These are phyloP conservation scores for Beta vulgaris DNA, from an alignment of 148 eudicot species.

Conservation along the genomic window DNA sequence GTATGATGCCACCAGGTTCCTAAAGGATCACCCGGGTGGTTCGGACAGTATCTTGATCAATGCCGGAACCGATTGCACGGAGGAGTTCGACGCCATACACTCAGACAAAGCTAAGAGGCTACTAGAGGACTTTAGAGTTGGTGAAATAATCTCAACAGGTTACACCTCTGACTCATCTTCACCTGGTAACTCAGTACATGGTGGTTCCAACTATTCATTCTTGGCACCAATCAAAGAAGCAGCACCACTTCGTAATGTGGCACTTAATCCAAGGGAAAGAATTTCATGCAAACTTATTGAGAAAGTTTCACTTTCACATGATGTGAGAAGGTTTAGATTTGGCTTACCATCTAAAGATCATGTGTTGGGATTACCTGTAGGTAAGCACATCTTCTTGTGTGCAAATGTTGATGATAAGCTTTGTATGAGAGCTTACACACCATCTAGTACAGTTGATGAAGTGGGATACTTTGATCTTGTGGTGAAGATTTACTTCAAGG, in stretches of 20 bases:
- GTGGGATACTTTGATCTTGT: slow-evolving; percentile 76
- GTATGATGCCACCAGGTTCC: slow-evolving; percentile 69
- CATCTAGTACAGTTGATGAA: slow-evolving; percentile 56
- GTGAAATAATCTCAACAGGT: slow-evolving; percentile 63
- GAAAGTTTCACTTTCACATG: slow-evolving; percentile 66
- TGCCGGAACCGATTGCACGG: slow-evolving; percentile 88
- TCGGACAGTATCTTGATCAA: slow-evolving; percentile 84
- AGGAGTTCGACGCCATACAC: slow-evolving; percentile 92
- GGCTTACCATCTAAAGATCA: slow-evolving; percentile 66
- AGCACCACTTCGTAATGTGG: slow-evolving; percentile 36
- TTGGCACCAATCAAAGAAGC: slow-evolving; percentile 60
- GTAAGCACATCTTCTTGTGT: slow-evolving; percentile 80
- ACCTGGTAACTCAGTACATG: slow-evolving; percentile 66
- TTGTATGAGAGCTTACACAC: slow-evolving; percentile 95
- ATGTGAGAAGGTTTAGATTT: slow-evolving; percentile 62
- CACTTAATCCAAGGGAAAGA: slow-evolving; percentile 60
- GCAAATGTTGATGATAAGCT: slow-evolving; percentile 62
- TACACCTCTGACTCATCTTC: slow-evolving; percentile 56
- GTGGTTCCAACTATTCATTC: slow-evolving; percentile 28
- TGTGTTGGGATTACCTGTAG: slow-evolving; percentile 72
- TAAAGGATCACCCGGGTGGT: slow-evolving; percentile 92
- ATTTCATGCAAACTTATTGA: slow-evolving; percentile 67
- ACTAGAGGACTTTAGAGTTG: slow-evolving; percentile 65
- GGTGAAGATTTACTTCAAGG: slow-evolving; percentile 72
- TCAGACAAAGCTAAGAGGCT: slow-evolving; percentile 79